Evolutionary conservation across 1,139 yeast species (phyloP).

Genomic region (Tardiomyces digboiensis): DNA sequence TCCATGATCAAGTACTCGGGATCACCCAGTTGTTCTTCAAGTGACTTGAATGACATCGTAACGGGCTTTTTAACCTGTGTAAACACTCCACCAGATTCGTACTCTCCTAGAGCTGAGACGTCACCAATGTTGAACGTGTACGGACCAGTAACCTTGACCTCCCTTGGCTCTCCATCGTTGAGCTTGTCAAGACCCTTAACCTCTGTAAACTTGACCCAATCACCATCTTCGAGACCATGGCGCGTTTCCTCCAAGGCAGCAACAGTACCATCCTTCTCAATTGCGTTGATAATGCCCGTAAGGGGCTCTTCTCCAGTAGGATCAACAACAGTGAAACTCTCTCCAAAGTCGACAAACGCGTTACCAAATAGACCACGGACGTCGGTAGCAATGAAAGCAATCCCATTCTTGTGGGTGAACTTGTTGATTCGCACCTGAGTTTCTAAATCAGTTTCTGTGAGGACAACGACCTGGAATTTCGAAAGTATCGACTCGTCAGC

Average conservation of each 20-base stretch:
- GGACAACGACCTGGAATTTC: constrained; percentile 71
- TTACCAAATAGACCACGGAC: constrained; percentile 83
- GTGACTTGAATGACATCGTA: constrained; percentile 50
- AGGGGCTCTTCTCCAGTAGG: constrained; percentile 89
- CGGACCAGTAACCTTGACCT: constrained; percentile 85
- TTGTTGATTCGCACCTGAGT: constrained; percentile 69
- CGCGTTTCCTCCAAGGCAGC: constrained; percentile 87
- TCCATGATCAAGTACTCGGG: constrained; percentile 83
- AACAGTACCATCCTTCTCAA: constrained; percentile 84
- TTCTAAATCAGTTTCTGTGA: constrained; percentile 67
- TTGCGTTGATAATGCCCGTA: constrained; percentile 78
- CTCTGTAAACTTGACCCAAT: constrained; percentile 81
- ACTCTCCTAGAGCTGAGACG: constrained; percentile 44
- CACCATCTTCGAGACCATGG: constrained; percentile 92
- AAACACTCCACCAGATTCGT: constrained; percentile 79
- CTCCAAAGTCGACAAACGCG: constrained; percentile 87
- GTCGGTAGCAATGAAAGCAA: constrained; percentile 76
- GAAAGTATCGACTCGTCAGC: constrained; percentile 34
- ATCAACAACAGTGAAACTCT: constrained; percentile 69
- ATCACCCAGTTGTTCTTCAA: constrained; percentile 51
- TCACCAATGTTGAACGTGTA: constrained; percentile 72
- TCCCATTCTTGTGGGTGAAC: constrained; percentile 61
- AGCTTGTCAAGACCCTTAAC: constrained; percentile 58
- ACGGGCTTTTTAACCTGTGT: constrained; percentile 86
- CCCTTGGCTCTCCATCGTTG: constrained; percentile 63